Conservation (phyloP, 345 rosid genomes). For the Balakata baccata region DNA sequence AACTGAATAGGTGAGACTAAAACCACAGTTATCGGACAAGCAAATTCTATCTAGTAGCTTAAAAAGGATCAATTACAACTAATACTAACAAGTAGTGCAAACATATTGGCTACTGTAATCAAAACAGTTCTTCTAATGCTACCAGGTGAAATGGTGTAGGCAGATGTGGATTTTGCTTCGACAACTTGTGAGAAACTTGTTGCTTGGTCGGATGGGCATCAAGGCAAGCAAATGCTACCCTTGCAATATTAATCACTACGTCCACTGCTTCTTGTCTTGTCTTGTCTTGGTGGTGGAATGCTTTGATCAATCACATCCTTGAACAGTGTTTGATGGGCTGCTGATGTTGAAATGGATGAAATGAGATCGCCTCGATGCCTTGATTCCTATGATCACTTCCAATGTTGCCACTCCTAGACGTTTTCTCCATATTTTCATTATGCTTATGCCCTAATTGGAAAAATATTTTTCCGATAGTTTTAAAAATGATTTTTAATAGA, state of each 20-base stretch:
- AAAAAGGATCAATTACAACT: too few species aligned
- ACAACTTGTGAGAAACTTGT: constrained; percentile 1
- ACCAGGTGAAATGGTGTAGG: background rate
- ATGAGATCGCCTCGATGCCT: constrained; percentile 24
- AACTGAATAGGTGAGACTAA: too few species aligned
- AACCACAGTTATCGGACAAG: too few species aligned
- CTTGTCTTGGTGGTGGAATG: background rate
- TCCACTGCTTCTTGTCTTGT: background rate
- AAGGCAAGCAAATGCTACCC: constrained; percentile 12
- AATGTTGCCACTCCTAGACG: constrained; percentile 20
- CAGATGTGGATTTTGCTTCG: background rate
- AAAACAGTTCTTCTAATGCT: background rate
- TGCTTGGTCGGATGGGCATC: constrained; percentile 5
- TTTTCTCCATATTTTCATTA: too few species aligned
- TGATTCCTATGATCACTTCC: constrained; percentile 22
- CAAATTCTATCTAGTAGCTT: too few species aligned
- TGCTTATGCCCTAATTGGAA: too few species aligned
- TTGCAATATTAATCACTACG: background rate
- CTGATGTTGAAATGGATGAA: background rate
- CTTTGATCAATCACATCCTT: constrained; percentile 14
- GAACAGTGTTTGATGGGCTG: constrained; percentile 1
- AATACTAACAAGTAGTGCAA: too few species aligned
- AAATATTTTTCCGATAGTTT: too few species aligned
- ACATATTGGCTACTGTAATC: background rate
- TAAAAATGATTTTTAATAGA: too few species aligned